A percentile compares a stretch with the other conserved stretches of the same genome.
Evolutionary conservation across 2,329 filamentous ascomycete species (phyloP).

Genomic region (Pseudohalonectria lignicola): DNA sequence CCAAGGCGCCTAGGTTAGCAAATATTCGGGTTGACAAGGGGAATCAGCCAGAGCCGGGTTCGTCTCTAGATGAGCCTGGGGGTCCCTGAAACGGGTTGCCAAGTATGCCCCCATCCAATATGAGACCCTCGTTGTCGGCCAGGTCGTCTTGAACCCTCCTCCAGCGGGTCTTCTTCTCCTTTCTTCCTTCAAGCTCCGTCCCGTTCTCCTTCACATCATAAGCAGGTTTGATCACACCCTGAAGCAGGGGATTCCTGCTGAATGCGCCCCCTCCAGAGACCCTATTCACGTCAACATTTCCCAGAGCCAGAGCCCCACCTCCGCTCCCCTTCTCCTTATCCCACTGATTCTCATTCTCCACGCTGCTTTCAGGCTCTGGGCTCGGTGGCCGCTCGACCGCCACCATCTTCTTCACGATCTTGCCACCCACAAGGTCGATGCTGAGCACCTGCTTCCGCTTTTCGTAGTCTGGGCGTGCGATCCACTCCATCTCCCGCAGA

Average conservation of each 20-base stretch:
- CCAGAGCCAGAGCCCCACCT: conserved; percentile 11
- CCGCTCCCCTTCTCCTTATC: conserved; percentile 15
- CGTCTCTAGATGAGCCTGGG: conserved; percentile 14
- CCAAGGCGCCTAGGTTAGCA: too few relatives aligned
- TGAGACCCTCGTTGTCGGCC: conserved; percentile 46
- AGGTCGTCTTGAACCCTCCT: conserved; percentile 50
- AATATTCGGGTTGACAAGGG: too few relatives aligned
- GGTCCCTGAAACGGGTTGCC: conserved; percentile 18
- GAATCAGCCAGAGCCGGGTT: conserved; percentile 29
- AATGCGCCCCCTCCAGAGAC: conserved; percentile 38
- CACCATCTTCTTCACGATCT: conserved; percentile 63
- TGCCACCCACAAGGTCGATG: conserved; percentile 70
- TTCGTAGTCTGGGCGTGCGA: conserved; percentile 75
- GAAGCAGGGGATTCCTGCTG: conserved; percentile 57
- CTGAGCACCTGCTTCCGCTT: conserved; percentile 77
- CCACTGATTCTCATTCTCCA: too few relatives aligned
- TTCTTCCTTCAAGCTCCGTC: conserved; percentile 26
- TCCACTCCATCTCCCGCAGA: conserved; percentile 78
- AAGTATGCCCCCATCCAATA: conserved; percentile 44
- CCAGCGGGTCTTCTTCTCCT: conserved; percentile 36
- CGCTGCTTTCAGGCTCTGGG: conserved; percentile 22
- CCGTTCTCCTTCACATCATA: conserved; percentile 44
- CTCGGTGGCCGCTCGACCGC: conserved; percentile 47
- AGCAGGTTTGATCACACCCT: conserved; percentile 54
- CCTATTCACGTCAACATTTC: conserved; percentile 23